Percentiles rank a stretch among this genome's conserved stretches.
Conservation (phyloP, 495 filamentous ascomycete species). For the Trichoderma asperelloides region DNA sequence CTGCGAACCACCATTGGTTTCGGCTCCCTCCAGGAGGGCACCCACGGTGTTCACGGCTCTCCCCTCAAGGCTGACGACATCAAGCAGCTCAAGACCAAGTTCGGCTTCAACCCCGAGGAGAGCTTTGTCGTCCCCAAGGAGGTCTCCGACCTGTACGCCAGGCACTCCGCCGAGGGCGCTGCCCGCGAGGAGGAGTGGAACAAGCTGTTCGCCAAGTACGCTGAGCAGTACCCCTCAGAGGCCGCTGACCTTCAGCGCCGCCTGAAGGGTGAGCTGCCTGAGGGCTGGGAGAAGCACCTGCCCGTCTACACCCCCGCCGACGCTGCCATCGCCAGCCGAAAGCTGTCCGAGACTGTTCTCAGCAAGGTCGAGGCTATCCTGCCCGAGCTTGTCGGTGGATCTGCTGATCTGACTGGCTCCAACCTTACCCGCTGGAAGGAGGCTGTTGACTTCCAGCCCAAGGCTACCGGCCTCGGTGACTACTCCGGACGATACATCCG, state of each 20-base stretch:
- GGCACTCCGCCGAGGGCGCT: constrained; percentile 74
- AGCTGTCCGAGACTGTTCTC: constrained; percentile 90
- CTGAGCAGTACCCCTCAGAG: constrained; percentile 62
- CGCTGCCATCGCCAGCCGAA: constrained; percentile 77
- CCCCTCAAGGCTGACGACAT: constrained; percentile 90
- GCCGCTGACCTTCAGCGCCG: constrained; percentile 74
- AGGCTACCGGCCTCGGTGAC: constrained; percentile 71
- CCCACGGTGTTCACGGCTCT: constrained; percentile 89
- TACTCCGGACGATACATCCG: constrained; percentile 89
- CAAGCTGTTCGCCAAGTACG: constrained; percentile 81
- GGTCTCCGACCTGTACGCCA: constrained; percentile 85
- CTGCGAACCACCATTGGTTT: constrained; percentile 97
- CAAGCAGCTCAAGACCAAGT: constrained; percentile 81
- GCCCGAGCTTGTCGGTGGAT: constrained; percentile 91
- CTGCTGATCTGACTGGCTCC: constrained; percentile 94
- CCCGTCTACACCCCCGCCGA: constrained; percentile 88
- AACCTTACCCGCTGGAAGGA: constrained; percentile 99
- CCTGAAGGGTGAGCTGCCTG: constrained; percentile 73
- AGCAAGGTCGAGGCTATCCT: constrained; percentile 74
- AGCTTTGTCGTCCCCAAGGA: constrained; percentile 88
- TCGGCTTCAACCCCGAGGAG: constrained; percentile 93
- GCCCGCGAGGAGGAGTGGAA: constrained; percentile 94
- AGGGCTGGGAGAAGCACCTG: constrained; percentile 93
- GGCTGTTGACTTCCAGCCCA: constrained; percentile 95
- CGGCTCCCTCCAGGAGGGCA: constrained; percentile 88